Evolutionary conservation across 78 protist genomes (phyloP), one percentile per base, ranked within the genome.

Genomic region (Fonticula alba): DNA sequence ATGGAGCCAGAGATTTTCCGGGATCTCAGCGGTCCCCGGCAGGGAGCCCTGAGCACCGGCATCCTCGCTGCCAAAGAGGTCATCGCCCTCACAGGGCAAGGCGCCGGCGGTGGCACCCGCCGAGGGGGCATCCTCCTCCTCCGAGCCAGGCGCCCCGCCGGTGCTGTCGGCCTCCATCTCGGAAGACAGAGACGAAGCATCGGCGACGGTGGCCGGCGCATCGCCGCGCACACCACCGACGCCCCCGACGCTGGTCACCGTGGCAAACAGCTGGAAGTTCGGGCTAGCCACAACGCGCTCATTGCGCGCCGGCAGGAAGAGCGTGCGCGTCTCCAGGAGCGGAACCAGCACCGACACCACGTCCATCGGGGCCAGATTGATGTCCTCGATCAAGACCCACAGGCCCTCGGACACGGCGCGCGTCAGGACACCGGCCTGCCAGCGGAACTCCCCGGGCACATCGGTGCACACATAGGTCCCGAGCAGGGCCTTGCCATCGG

Each of bases 371-470:
- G 93, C 90, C 37, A 70, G 57, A 60, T 91, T 95, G 32, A 89
- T 66, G 63, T 94, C 95, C 31, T 93, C 98, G n/a, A 95, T 62
- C 31, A 93, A 41, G 0, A 94, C 65, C 99, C 99, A 95, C 17
- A 74, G 47, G 46, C 84, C 83, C n/a, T 75, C 67, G 15, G 7
- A 14, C 31, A 79, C 81, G 37, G 82, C 85, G 29, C 57, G 73
- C 19, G 92, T 67, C 20, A 92, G 74, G n/a, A 87, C 80, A 38
- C 95, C 95, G 0, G 83, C 70, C 68, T 81, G 92, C 94, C 96
- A 93, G 3, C 43, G 55, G 61, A 95, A 95, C 68, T 87, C 91
- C 20, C 98, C 97, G 0, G 97, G 92, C 2, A 53, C 62, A 11
- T 79, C 90, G 1, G 88, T 71, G 49, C 89, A 81, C 11, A 89